Conservation (phyloP, 139 green algal genomes). For the Coccomyxa sp. region DNA sequence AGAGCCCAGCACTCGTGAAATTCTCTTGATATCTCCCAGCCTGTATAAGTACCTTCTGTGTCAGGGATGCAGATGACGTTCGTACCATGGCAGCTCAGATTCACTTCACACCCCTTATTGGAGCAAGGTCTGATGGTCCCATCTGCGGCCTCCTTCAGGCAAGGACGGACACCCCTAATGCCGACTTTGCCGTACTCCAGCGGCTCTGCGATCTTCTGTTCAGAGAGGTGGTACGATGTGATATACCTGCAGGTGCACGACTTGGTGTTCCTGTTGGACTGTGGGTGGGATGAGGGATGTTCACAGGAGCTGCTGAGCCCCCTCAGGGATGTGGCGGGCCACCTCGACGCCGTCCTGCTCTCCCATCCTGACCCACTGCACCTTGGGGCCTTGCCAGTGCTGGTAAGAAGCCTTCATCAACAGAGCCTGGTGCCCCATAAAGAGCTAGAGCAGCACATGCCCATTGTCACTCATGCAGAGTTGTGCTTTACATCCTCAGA, state of each 20-base stretch:
- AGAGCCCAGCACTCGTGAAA: no score
- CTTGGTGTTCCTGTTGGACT: conserved; percentile 83
- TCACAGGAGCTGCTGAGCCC: conserved; percentile 49
- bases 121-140: not conserved
- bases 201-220: no score
- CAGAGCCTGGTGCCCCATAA: not conserved
- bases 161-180: no score
- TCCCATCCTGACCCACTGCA: conserved; percentile 76
- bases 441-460: not conserved
- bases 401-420: conserved; percentile 39
- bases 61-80: no score
- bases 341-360: conserved; percentile 68
- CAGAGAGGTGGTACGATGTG: no score
- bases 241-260: conserved; percentile 24
- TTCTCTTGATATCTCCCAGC: no score
- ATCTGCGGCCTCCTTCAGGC: conserved; percentile 1
- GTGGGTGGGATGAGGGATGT: conserved; percentile 83
- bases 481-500: not conserved
- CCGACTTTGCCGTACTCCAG: no score
- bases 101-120: conserved; percentile 4
- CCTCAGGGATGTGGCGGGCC: conserved; percentile 26
- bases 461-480: not conserved
- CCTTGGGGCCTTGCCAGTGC: conserved; percentile 81
- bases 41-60: no score
- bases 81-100: no score